Base-by-base conservation (phyloP, 805 yeast species). In the Myxozyma neotropica region DNA sequence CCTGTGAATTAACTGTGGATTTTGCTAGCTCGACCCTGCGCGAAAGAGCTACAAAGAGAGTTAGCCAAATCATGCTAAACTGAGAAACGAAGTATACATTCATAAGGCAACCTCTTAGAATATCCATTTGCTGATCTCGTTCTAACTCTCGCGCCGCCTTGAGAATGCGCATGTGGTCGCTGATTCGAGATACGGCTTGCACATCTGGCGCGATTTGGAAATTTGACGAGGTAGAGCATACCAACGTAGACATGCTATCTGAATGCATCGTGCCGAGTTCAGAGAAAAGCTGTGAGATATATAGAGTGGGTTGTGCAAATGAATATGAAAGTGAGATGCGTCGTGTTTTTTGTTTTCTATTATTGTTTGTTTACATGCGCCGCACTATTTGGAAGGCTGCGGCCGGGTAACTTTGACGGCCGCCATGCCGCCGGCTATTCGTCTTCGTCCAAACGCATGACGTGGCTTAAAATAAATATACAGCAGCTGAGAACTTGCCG, bases 121-220 rank as follows among this genome's bases (percentile, higher is more conserved):
- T 46, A 43, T 62, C 66, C 39, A 50, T 56, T 39, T 46, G 55
- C 45, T 59, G 64, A 15, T 62, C 66, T 7, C 56, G 60, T 51
- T 62, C 66, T 7, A 59, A 35, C 8, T 58, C 64, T n/a, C 66
- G 53, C 5, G 64, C 66, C 5, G 60, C 53, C 24, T 62, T 40
- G 19, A 62, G 57, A 26, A 62, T 62, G 38, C 57, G 55, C 13
- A 59, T 59, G 45, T 62, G 66, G 39, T 62, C 66, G 45, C 50
- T 29, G 49, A 62, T 55, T 15, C 66, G 64, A 6, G 57, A 33
- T 31, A 62, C 33, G 4, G 64, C 49, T 13, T 62, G 64, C 27
- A 62, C 65, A 47, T 62, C 66, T 5, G 58, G 58, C 7, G 55
- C 48, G 12, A 62, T 59, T 31, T 62, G 64, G 31, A 62, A 62